A percentile compares a stretch with the other conserved stretches of the same genome.
Evolutionary conservation across 345 rosid species (phyloP).

Genomic region (Triadica sebifera): DNA sequence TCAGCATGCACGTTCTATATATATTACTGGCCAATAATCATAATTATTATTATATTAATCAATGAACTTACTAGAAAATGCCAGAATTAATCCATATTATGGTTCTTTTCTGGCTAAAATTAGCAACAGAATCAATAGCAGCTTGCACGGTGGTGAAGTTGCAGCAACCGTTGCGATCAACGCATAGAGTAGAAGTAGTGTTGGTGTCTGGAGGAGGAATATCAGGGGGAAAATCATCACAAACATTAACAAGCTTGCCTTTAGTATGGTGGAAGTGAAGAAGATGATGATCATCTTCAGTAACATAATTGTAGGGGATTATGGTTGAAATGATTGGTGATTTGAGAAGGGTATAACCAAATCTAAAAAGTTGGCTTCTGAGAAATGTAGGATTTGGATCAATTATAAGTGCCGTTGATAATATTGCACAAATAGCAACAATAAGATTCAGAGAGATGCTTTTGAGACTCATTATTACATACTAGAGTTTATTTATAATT

Average conservation of each 20-base stretch:
- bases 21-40: too few species aligned
- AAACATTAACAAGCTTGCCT: conserved; percentile 38
- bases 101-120: conserved; percentile 55
- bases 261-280: conserved; percentile 21
- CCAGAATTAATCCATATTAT: conserved; percentile 84
- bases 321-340: conserved; percentile 20
- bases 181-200: conserved; percentile 62
- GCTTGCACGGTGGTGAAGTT: conserved; percentile 83
- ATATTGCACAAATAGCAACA: conserved; percentile 42
- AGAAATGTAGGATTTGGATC: conserved; percentile 11
- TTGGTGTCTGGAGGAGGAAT: conserved; percentile 70
- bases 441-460: conserved; percentile 31
- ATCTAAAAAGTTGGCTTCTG: conserved; percentile 15
- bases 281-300: not conserved
- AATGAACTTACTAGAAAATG: conserved; percentile 74
- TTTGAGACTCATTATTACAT: conserved; percentile 30
- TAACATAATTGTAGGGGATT: not conserved
- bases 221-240: conserved; percentile 65
- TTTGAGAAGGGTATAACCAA: conserved; percentile 7
- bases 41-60: too few species aligned
- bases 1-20: too few species aligned
- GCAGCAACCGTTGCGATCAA: conserved; percentile 77
- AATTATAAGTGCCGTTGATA: conserved; percentile 34
- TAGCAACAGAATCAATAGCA: conserved; percentile 61
- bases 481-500: not conserved